A percentile compares a stretch with the other conserved stretches of the same genome.
Conservation (phyloP, 2,329 filamentous ascomycete genomes). For the Clonostachys byssicola region DNA sequence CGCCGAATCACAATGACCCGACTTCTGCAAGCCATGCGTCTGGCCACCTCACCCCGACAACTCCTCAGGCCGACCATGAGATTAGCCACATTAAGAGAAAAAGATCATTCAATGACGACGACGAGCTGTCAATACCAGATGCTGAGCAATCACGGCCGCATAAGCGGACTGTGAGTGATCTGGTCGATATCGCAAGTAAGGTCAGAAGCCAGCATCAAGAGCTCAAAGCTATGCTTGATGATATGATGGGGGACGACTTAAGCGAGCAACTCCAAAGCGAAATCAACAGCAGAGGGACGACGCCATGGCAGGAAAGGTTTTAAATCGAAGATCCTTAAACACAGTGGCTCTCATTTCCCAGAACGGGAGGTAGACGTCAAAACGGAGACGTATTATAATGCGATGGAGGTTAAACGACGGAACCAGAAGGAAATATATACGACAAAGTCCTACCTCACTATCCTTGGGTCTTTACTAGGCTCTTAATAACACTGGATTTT, state of each 20-base stretch:
- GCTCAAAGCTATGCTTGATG: constrained; percentile 38
- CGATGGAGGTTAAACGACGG: neutral
- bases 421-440: neutral
- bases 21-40: neutral
- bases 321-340: too few species aligned
- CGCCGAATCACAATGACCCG: neutral
- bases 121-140: neutral
- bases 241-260: constrained; percentile 14
- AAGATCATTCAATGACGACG: neutral
- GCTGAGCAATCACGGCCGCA: constrained; percentile 11
- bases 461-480: too few species aligned
- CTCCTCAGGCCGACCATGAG: neutral
- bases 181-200: constrained; percentile 10
- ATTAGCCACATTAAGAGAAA: constrained; percentile 4
- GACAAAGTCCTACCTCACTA: neutral
- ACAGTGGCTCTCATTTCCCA: neutral
- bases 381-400: neutral
- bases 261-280: constrained; percentile 34
- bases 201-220: constrained; percentile 32
- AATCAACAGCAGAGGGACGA: constrained; percentile 21
- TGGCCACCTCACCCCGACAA: neutral
- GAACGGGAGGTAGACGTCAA: neutral
- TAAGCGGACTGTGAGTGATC: constrained; percentile 35
- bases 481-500: too few species aligned
- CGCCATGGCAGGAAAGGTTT: constrained; percentile 24